Evolutionary conservation across 495 filamentous ascomycete species (phyloP).

Genomic region (Penicillium coprophilum): DNA sequence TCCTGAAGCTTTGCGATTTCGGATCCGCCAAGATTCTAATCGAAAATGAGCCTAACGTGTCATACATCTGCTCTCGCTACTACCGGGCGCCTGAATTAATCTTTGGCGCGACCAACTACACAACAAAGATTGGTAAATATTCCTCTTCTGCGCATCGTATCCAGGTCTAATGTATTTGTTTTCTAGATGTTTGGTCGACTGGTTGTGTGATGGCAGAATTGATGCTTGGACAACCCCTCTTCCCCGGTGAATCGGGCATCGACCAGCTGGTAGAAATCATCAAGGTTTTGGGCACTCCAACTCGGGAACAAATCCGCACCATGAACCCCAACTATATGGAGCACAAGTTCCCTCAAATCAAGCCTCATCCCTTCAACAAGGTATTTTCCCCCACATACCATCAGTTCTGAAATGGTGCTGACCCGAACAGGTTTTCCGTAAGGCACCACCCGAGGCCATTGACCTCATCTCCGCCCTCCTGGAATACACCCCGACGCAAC

Average conservation of each 20-base stretch:
- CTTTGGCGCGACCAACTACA: slow-evolving; percentile 99
- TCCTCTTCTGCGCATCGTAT: slow-evolving; percentile 5
- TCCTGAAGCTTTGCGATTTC: slow-evolving; percentile 98
- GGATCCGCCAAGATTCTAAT: slow-evolving; percentile 98
- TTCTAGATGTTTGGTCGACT: slow-evolving; percentile 96
- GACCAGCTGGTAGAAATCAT: slow-evolving; percentile 99
- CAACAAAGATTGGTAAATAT: slow-evolving; percentile 93
- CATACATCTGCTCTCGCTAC: slow-evolving; percentile 99
- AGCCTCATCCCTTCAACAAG: slow-evolving; percentile 98
- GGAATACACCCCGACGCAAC: slow-evolving; percentile 96
- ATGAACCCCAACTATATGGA: slow-evolving; percentile 99
- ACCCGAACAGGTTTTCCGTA: slow-evolving; percentile 78
- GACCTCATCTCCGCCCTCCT: slow-evolving; percentile 90
- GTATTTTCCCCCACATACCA: slow-evolving; percentile 39
- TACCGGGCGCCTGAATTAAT: slow-evolving; percentile 98
- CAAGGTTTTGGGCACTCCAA: slow-evolving; percentile 97
- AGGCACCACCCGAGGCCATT: slow-evolving; percentile 87
- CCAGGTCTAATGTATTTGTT: slow-evolving; percentile 19
- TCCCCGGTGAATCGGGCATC: slow-evolving; percentile 98
- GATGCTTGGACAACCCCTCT: slow-evolving; percentile 97
- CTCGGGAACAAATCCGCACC: slow-evolving; percentile 97
- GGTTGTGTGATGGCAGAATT: slow-evolving; percentile 99
- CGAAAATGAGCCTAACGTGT: slow-evolving; percentile 98
- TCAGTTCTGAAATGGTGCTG: slow-evolving; percentile 12
- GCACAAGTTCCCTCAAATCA: slow-evolving; percentile 99